These are phyloP conservation scores for Penicillium italicum DNA, from an alignment of 2,329 filamentous ascomycete genomes.

Conservation along the genomic window DNA sequence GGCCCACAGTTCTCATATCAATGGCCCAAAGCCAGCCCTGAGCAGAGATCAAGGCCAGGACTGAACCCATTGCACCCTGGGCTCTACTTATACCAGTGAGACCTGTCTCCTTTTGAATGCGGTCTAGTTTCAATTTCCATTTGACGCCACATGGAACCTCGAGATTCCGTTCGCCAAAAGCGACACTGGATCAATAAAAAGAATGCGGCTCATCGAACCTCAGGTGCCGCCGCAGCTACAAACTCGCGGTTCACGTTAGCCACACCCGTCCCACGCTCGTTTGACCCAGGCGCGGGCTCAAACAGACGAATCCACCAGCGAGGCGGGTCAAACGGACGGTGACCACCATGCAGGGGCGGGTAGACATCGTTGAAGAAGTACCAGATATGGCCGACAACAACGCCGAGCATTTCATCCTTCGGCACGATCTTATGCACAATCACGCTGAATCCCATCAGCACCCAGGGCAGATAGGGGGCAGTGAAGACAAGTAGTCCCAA, in stretches of 20 bases:
- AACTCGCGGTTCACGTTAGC: constrained; percentile 33
- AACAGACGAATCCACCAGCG: constrained; percentile 86
- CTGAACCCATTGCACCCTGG: no score
- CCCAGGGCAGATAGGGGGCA: constrained; percentile 93
- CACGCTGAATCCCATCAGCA: constrained; percentile 86
- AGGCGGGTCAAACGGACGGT: constrained; percentile 82
- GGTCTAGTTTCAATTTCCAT: not conserved
- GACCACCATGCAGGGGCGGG: constrained; percentile 80
- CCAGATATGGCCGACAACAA: constrained; percentile 92
- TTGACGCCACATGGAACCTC: not conserved
- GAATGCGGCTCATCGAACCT: constrained; percentile 29
- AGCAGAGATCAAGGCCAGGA: not conserved
- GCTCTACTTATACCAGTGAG: not conserved
- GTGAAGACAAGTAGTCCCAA: constrained; percentile 86
- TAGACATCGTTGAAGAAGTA: constrained; percentile 99
- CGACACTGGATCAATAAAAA: not conserved
- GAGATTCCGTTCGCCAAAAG: not conserved
- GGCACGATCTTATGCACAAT: constrained; percentile 86
- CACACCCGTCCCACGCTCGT: constrained; percentile 21
- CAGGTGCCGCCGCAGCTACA: constrained; percentile 33
- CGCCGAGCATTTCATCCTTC: constrained; percentile 93
- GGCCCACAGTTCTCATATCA: not conserved
- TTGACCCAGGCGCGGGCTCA: constrained; percentile 41
- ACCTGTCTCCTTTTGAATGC: not conserved
- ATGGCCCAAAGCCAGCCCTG: not conserved